Base-by-base conservation (phyloP, 2,329 filamentous ascomycete species). In the Teratosphaeria zuluensis region DNA sequence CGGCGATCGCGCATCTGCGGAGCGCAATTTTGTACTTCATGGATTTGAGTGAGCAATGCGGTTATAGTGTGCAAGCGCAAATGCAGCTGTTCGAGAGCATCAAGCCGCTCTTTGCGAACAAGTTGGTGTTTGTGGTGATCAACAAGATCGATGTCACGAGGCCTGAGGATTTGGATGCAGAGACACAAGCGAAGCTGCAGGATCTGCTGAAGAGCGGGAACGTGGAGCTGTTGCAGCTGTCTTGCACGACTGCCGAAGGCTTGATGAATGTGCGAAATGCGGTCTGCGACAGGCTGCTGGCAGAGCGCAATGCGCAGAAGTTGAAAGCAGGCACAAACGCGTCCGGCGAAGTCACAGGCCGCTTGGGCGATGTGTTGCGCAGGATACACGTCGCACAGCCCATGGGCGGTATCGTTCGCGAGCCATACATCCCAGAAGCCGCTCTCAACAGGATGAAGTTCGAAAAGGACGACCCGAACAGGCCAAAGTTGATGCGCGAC, bases 21-120 rank as follows among this genome's bases (percentile, higher is more conserved):
- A 95, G 92, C 51, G 92, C 92, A 58, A 95, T 99, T 64, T 80
- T 97, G 61, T 97, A 97, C 77, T 97, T 97, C 73, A 96, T 97
- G 89, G 92, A 97, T 79, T 80, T 96, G 62, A 95, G 89, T 24
- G 92, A 96, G 79, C 90, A 96, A 79, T 96, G 92, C 68, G 94
- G 94, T 59, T 99, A 96, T 78, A 90, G 90, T 2, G 89, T 99
- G 19, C 81, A 86, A 64, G 91, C 92, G 7, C 94, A 99, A 78
- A 92, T 96, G 73, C 87, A 91, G 67, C 85, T 99, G 16, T 99
- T 96, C 82, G 86, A 90, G 79, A 95, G 88, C 74, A 96, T 97
- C 76, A 95, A 95, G 78, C 94, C 94, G 33, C 81, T 99, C 24
- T 99, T 99, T 73, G 87, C 91, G 57, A 96, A 97, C 80, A 97